Conservation (phyloP, 2,329 filamentous ascomycete species). For the Blumeria hordei region DNA sequence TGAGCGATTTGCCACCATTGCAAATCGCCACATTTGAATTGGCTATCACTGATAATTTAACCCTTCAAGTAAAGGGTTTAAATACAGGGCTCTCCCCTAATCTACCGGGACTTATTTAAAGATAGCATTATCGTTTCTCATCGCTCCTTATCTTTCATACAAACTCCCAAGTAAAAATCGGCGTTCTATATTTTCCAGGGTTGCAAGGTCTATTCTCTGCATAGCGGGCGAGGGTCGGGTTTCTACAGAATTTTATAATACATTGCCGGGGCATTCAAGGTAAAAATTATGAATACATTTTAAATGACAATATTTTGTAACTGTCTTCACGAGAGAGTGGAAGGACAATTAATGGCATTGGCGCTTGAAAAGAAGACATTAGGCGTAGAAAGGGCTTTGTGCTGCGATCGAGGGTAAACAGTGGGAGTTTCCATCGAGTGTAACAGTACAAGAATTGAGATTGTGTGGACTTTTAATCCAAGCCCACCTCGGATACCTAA, state of each 20-base stretch:
- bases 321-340: too few relatives aligned
- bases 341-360: too few relatives aligned
- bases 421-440: too few relatives aligned
- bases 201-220: conserved; percentile 14
- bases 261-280: conserved; percentile 1
- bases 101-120: too few relatives aligned
- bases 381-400: too few relatives aligned
- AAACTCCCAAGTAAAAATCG: conserved; percentile 12
- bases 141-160: conserved; percentile 13
- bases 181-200: conserved; percentile 13
- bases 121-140: background rate
- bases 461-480: too few relatives aligned
- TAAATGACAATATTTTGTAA: conserved; percentile 9
- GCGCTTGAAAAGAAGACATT: too few relatives aligned
- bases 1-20: conserved; percentile 13
- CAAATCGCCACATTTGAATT: conserved; percentile 7
- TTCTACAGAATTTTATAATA: conserved; percentile 12
- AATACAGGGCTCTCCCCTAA: too few relatives aligned
- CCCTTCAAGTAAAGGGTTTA: too few relatives aligned
- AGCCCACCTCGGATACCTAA: too few relatives aligned
- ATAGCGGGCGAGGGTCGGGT: conserved; percentile 16
- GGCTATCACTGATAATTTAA: background rate
- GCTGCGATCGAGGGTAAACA: too few relatives aligned
- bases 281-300: conserved; percentile 7
- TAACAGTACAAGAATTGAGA: too few relatives aligned